Evolutionary conservation across 1,139 yeast species (phyloP).

Genomic region (Zygosaccharomyces sapae): DNA sequence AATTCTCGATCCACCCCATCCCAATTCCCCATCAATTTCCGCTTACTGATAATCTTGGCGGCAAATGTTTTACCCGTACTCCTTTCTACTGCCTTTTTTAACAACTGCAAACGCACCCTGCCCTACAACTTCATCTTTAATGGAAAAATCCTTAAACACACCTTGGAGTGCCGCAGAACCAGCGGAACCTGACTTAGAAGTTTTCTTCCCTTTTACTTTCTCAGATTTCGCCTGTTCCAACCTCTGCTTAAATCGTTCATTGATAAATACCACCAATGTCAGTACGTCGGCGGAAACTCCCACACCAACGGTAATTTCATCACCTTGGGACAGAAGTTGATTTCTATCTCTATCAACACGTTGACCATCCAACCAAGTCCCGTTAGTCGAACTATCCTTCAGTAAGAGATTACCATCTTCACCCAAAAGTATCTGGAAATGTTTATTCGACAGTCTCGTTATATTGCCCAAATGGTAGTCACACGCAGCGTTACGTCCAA

Average conservation of each 20-base stretch:
- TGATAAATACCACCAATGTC: slow-evolving; percentile 59
- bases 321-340: slow-evolving; percentile 84
- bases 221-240: slow-evolving; percentile 22
- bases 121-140: slow-evolving; percentile 81
- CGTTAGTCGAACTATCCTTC: slow-evolving; percentile 78
- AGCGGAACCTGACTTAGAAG: slow-evolving; percentile 3
- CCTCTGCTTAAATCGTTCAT: slow-evolving; percentile 40
- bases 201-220: slow-evolving; percentile 11
- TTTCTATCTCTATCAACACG: slow-evolving; percentile 75
- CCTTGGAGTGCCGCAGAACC: slow-evolving; percentile 37
- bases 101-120: slow-evolving; percentile 98
- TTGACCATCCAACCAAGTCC: slow-evolving; percentile 76
- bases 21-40: slow-evolving; percentile 74
- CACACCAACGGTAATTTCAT: slow-evolving; percentile 84
- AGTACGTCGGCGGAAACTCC: slow-evolving; percentile 79
- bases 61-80: slow-evolving; percentile 82
- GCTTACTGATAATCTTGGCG: slow-evolving; percentile 79
- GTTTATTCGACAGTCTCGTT: slow-evolving; percentile 70
- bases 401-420: slow-evolving; percentile 57
- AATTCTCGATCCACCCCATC: slow-evolving; percentile 84
- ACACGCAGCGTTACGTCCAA: slow-evolving; percentile 67
- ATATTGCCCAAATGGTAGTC: slow-evolving; percentile 63
- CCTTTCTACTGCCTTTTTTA: slow-evolving; percentile 82
- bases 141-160: slow-evolving; percentile 68
- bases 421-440: slow-evolving; percentile 63